Evolutionary conservation across 495 filamentous ascomycete genomes (phyloP).

Genomic region (Hypoxylon intermedium): DNA sequence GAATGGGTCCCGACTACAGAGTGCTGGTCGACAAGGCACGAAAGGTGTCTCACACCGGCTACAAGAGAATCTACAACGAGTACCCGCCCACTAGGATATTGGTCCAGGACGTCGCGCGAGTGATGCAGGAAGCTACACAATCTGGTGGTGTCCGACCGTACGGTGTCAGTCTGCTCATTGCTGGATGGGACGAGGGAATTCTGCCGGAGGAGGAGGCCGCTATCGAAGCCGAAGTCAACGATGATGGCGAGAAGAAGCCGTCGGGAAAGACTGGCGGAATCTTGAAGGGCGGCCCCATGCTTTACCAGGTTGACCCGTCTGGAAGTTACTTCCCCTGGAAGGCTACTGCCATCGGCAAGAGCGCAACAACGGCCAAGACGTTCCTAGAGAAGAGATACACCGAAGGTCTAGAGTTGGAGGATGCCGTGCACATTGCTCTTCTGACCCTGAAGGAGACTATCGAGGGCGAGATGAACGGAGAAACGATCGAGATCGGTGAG

Average conservation of each 20-base stretch:
- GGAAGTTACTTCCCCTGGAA: conserved; percentile 99
- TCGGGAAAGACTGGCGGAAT: conserved; percentile 89
- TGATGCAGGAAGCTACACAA: conserved; percentile 99
- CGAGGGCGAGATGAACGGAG: conserved; percentile 98
- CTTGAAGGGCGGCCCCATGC: conserved; percentile 91
- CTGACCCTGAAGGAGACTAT: conserved; percentile 99
- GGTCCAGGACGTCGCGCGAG: conserved; percentile 95
- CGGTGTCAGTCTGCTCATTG: conserved; percentile 92
- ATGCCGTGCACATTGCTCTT: conserved; percentile 97
- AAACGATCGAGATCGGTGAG: conserved; percentile 97
- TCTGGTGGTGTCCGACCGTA: conserved; percentile 98
- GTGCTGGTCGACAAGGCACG: conserved; percentile 96
- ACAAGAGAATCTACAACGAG: conserved; percentile 99
- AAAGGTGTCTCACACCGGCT: conserved; percentile 97
- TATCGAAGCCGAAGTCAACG: conserved; percentile 56
- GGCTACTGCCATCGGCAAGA: conserved; percentile 98
- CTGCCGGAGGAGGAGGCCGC: conserved; percentile 69
- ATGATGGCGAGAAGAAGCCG: conserved; percentile 69
- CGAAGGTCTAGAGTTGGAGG: conserved; percentile 95
- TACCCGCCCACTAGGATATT: conserved; percentile 98
- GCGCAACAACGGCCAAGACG: conserved; percentile 95
- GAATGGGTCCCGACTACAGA: conserved; percentile 98
- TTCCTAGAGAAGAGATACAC: conserved; percentile 99
- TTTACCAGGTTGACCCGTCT: conserved; percentile 98
- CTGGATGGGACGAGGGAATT: conserved; percentile 97